Evolutionary conservation across 2,329 filamentous ascomycete genomes (phyloP), one percentile per base, ranked within the genome.

Genomic region (Botrytis medusae): DNA sequence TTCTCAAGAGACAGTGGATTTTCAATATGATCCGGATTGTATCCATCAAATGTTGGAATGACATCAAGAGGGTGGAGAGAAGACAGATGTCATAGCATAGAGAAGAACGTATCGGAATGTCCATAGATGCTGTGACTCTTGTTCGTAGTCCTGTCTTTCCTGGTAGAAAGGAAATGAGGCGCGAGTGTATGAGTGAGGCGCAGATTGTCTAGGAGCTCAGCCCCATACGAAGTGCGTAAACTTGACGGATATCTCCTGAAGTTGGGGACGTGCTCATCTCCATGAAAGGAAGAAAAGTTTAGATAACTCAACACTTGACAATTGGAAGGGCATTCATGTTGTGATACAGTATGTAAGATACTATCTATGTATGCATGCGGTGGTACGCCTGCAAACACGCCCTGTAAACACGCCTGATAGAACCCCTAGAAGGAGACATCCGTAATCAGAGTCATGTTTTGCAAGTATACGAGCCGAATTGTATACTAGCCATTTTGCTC

Each of bases 141-240:
- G 46, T 29, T 51, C 57, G 22, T 32, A 63, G 69, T 71, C 57
- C 32, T 68, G 22, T 54, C 46, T 34, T 46, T 22, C 62, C 62
- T 14, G 69, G 69, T 37, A 57, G 34, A 57, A 67, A 54, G 12
- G 57, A 71, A 67, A 68, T 42, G 57, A 71, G 57, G 59, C 60
- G 59, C 57, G 34, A 61, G 8, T 62, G 57, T 32, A 48, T 29
- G 67, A 61, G 71, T 68, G 71, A 72, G 63, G 71, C 63, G 71
- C 54, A 54, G 42, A 42, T 71, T 42, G 59, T 64, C 69, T 51
- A 51, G 69, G 65, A 69, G 63, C 71, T 72, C 71, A 69, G 71
- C 71, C 71, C 71, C 71, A 72, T 72, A 40, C 32, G 29, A 25
- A 69, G 25, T 72, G 63, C 71, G 63, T 69, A 72, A 37, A 72